Percentiles rank a stretch among this genome's conserved stretches.
These are phyloP conservation scores for Fusarium compactum DNA, from an alignment of 2,329 filamentous ascomycete genomes.

Conservation along the genomic window DNA sequence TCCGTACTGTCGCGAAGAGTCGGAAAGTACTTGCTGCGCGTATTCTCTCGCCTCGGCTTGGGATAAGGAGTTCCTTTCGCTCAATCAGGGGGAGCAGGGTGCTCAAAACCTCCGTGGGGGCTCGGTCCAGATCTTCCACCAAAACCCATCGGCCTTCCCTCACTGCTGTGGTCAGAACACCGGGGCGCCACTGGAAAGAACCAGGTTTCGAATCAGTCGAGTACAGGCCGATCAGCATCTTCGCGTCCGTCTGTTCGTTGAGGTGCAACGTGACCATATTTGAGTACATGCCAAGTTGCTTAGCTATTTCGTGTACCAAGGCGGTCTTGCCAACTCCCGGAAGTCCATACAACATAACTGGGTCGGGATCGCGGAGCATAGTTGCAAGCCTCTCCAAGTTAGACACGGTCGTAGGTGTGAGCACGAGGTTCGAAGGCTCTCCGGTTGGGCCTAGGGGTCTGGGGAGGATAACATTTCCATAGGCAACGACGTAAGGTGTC, in stretches of 20 bases:
- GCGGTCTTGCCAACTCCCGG: conserved; percentile 93
- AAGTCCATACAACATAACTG: conserved; percentile 84
- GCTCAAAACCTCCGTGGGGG: conserved; percentile 94
- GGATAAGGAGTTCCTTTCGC: conserved; percentile 88
- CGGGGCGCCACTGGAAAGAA: conserved; percentile 91
- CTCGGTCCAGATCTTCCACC: conserved; percentile 95
- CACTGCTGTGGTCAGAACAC: conserved; percentile 93
- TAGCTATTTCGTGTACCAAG: conserved; percentile 83
- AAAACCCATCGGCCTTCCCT: conserved; percentile 95
- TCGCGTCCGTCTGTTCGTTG: conserved; percentile 98
- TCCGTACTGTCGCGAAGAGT: conserved; percentile 91
- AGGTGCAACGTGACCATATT: conserved; percentile 94
- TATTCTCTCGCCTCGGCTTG: conserved; percentile 87
- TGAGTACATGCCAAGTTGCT: conserved; percentile 80
- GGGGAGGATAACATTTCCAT: conserved; percentile 76
- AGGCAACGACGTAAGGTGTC: conserved; percentile 71
- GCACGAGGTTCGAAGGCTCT: conserved; percentile 67
- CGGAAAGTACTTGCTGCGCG: conserved; percentile 87
- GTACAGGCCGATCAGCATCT: conserved; percentile 94
- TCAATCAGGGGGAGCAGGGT: conserved; percentile 93
- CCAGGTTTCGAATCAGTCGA: conserved; percentile 88
- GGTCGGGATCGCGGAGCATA: conserved; percentile 74
- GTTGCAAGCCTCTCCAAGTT: conserved; percentile 79
- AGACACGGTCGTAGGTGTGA: conserved; percentile 76
- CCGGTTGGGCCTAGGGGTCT: conserved; percentile 64